Evolutionary conservation across 2,329 filamentous ascomycete species (phyloP).

Genomic region (Fusarium sp.): DNA sequence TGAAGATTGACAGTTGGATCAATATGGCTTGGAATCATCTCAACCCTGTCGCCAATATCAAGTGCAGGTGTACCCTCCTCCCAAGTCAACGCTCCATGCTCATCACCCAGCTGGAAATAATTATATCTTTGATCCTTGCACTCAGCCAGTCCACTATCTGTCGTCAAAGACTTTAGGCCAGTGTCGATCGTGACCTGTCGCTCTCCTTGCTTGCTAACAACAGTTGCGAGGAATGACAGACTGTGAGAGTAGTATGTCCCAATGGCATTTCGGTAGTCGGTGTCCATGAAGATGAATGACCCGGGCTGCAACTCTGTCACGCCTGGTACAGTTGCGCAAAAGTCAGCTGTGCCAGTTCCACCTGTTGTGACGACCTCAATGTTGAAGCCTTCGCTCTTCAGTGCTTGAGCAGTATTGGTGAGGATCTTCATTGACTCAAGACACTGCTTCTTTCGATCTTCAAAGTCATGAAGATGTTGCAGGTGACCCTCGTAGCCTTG

Average conservation of each 20-base stretch:
- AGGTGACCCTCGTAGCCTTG: constrained; percentile 40
- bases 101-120: constrained; percentile 25
- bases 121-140: constrained; percentile 31
- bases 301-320: constrained; percentile 67
- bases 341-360: constrained; percentile 52
- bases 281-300: constrained; percentile 69
- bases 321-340: constrained; percentile 63
- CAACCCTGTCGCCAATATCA: constrained; percentile 22
- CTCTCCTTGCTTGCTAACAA: constrained; percentile 34
- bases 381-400: constrained; percentile 7
- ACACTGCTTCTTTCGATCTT: constrained; percentile 32
- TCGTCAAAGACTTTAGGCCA: constrained; percentile 30
- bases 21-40: constrained; percentile 42
- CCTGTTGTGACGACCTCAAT: constrained; percentile 35
- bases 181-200: constrained; percentile 36
- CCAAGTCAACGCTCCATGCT: constrained; percentile 35
- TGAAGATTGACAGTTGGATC: constrained; percentile 40
- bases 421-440: constrained; percentile 27
- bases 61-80: constrained; percentile 11
- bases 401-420: constrained; percentile 7
- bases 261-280: constrained; percentile 66
- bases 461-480: constrained; percentile 29
- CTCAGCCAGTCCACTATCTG: constrained; percentile 34
- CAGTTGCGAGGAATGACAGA: constrained; percentile 20
- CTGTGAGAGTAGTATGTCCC: constrained; percentile 63